Conservation (phyloP, 768 basidiomycete genomes). For the Gymnopilus junonius region DNA sequence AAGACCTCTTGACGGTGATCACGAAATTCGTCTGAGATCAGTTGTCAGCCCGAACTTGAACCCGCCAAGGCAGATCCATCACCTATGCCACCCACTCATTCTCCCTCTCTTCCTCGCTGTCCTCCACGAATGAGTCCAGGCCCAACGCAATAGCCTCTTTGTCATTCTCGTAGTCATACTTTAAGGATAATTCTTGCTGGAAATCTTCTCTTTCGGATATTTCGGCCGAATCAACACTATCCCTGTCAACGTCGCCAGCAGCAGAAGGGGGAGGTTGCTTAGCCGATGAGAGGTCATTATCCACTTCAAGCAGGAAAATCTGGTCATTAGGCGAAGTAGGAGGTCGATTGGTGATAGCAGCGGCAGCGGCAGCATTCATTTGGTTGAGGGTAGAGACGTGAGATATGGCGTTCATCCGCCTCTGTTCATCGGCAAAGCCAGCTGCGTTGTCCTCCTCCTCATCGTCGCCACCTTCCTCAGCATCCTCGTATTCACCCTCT, state of each 20-base stretch:
- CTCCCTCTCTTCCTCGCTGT: slow-evolving; percentile 52
- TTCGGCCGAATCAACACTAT: neutral
- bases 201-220: slow-evolving; percentile 4
- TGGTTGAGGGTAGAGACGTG: slow-evolving; percentile 17
- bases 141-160: slow-evolving; percentile 12
- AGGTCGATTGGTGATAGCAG: slow-evolving; percentile 1
- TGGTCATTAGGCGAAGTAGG: neutral
- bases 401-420: slow-evolving; percentile 10
- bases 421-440: slow-evolving; percentile 12
- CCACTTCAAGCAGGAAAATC: neutral
- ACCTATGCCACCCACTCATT: slow-evolving; percentile 73
- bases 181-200: neutral
- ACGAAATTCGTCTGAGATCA: neutral
- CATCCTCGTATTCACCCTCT: neutral
- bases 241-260: too few relatives aligned
- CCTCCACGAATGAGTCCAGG: slow-evolving; percentile 23
- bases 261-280: neutral
- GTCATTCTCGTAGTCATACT: neutral
- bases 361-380: slow-evolving; percentile 6
- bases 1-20: neutral
- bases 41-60: slow-evolving; percentile 12
- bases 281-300: neutral
- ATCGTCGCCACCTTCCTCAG: neutral
- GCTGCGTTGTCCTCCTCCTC: slow-evolving; percentile 4
- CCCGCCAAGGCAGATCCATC: slow-evolving; percentile 51